Evolutionary conservation across 768 basidiomycete genomes (phyloP).

Genomic region (Clitopilus hobsonii): DNA sequence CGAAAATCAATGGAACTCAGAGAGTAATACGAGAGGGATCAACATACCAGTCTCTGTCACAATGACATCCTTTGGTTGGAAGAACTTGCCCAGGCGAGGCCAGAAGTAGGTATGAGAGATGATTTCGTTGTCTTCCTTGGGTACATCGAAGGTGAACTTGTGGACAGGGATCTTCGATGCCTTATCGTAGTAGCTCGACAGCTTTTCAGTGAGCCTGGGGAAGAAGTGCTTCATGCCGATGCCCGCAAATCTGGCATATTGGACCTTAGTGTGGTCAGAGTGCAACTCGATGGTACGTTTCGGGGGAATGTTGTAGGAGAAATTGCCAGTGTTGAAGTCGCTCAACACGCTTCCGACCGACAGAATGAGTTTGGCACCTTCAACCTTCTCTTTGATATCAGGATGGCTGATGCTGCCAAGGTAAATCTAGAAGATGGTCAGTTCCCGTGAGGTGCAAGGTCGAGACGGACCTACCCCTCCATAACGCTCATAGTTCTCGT

Average conservation of each 20-base stretch:
- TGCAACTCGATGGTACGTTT: slow-evolving; percentile 71
- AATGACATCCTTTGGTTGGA: slow-evolving; percentile 69
- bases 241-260: slow-evolving; percentile 56
- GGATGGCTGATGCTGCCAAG: slow-evolving; percentile 68
- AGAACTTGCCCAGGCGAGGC: slow-evolving; percentile 74
- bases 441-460: not conserved
- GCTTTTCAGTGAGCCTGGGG: slow-evolving; percentile 59
- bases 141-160: slow-evolving; percentile 35
- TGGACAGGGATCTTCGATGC: slow-evolving; percentile 45
- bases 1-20: not conserved
- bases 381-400: slow-evolving; percentile 64
- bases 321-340: slow-evolving; percentile 89
- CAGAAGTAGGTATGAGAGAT: slow-evolving; percentile 85
- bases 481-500: slow-evolving; percentile 66
- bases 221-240: slow-evolving; percentile 79
- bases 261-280: slow-evolving; percentile 64
- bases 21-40: not conserved
- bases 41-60: slow-evolving; percentile 77
- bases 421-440: slow-evolving; percentile 49
- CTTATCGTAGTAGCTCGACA: slow-evolving; percentile 33
- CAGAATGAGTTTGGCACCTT: slow-evolving; percentile 69
- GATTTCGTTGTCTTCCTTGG: slow-evolving; percentile 40
- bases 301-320: slow-evolving; percentile 67
- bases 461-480: slow-evolving; percentile 58
- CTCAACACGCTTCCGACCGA: slow-evolving; percentile 67